Conservation (phyloP, 495 filamentous ascomycete genomes). For the Daldinia bambusicola region DNA sequence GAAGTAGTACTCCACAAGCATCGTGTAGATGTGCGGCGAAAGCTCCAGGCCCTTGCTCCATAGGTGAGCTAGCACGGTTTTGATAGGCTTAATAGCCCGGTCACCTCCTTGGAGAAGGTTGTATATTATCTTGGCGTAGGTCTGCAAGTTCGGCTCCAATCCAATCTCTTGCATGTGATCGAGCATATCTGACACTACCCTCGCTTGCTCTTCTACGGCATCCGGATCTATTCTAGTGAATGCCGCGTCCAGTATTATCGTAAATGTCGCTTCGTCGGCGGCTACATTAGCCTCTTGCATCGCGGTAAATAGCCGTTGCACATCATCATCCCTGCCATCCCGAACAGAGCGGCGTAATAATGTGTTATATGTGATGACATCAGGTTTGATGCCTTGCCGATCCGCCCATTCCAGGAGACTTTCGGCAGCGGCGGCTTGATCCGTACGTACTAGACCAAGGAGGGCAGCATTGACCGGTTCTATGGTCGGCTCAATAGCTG, state of each 20-base stretch:
- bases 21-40: slow-evolving; percentile 72
- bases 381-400: slow-evolving; percentile 65
- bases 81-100: slow-evolving; percentile 60
- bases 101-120: slow-evolving; percentile 61
- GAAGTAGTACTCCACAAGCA: slow-evolving; percentile 76
- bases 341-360: slow-evolving; percentile 67
- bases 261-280: slow-evolving; percentile 56
- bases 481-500: slow-evolving; percentile 64
- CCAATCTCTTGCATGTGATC: slow-evolving; percentile 62
- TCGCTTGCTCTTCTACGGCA: slow-evolving; percentile 47
- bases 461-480: slow-evolving; percentile 72
- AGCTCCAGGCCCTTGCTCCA: slow-evolving; percentile 59
- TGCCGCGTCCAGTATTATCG: slow-evolving; percentile 54
- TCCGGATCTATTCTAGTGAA: slow-evolving; percentile 39
- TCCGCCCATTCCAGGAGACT: slow-evolving; percentile 68
- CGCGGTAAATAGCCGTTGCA: slow-evolving; percentile 54
- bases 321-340: slow-evolving; percentile 48
- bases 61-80: slow-evolving; percentile 70
- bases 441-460: slow-evolving; percentile 50
- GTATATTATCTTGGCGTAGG: slow-evolving; percentile 72
- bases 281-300: slow-evolving; percentile 51
- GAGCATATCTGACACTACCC: slow-evolving; percentile 56
- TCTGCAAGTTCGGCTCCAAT: slow-evolving; percentile 63
- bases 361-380: slow-evolving; percentile 75
- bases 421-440: slow-evolving; percentile 49